phyloP scores from a whole-genome alignment of 1,139 yeast genomes.

The Nakaseomyces glabratus region DNA sequence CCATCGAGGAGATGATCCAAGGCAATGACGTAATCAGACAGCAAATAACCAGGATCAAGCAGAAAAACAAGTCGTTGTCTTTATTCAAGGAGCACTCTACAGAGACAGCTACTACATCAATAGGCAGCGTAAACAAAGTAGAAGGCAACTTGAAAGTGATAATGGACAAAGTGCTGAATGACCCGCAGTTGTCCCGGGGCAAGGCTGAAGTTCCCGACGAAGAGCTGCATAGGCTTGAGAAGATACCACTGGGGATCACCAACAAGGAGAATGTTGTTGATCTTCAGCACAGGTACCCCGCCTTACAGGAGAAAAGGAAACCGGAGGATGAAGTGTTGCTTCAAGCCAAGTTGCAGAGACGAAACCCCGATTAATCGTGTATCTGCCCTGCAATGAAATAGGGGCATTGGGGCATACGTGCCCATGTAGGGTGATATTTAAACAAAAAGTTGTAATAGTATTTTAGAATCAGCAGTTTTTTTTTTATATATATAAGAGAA shows the following conservation, averaged over 20 bases:
- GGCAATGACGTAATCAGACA: background rate
- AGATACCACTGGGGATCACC: background rate
- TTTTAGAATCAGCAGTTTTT: background rate
- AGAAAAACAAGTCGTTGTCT: background rate
- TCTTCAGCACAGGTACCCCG: too few species aligned
- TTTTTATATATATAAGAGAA: background rate
- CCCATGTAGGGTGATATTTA: too few species aligned
- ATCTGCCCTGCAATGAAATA: too few species aligned
- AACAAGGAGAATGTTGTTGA: constrained; percentile 4
- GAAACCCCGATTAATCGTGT: too few species aligned
- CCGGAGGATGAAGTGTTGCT: background rate
- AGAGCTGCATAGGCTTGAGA: constrained; percentile 1
- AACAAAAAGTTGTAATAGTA: too few species aligned
- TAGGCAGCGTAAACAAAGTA: constrained; percentile 4
- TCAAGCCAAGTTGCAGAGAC: too few species aligned
- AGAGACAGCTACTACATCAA: background rate
- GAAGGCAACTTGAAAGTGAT: background rate
- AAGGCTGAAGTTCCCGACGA: background rate
- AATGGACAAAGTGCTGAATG: background rate
- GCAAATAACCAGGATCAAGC: constrained; percentile 1
- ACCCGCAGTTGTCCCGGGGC: background rate
- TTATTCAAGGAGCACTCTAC: constrained; percentile 1
- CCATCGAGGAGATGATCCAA: background rate
- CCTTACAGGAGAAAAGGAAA: background rate
- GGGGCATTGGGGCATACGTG: too few species aligned